phyloP scores from a whole-genome alignment of 192 early-diverging fungal species.

The Entomortierella chlamydospora region DNA sequence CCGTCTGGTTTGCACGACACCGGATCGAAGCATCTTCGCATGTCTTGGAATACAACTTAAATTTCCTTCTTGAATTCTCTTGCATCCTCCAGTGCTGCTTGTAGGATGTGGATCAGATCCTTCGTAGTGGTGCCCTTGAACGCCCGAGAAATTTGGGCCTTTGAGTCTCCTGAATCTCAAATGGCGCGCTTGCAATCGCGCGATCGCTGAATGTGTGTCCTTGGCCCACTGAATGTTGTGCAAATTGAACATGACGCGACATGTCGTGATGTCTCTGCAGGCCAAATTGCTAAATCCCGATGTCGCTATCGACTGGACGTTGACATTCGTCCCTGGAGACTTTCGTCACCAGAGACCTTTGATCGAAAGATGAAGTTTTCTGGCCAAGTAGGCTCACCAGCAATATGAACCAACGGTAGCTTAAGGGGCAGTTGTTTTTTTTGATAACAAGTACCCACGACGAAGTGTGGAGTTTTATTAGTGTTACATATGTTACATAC shows the following conservation, averaged over 20 bases:
- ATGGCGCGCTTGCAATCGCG: no score
- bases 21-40: constrained; percentile 33
- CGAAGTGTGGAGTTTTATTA: no score
- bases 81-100: constrained; percentile 20
- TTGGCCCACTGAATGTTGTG: no score
- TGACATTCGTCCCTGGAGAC: no score
- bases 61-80: constrained; percentile 20
- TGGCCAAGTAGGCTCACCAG: neutral
- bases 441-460: no score
- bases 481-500: no score
- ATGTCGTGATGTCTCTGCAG: no score
- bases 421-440: no score
- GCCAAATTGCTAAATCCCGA: no score
- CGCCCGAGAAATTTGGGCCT: constrained; percentile 25
- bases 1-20: constrained; percentile 15
- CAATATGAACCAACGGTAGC: neutral
- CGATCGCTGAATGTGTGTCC: constrained; percentile 6
- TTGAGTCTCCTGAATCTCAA: neutral
- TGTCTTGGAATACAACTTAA: constrained; percentile 33
- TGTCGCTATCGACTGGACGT: constrained; percentile 2
- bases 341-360: no score
- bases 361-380: neutral
- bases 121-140: constrained; percentile 30
- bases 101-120: constrained; percentile 29
- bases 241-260: no score